Evolutionary conservation across 371 early-diverging fungal genomes (phyloP), one percentile per base, ranked within the genome.

Genomic region (Batkoa obscura): DNA sequence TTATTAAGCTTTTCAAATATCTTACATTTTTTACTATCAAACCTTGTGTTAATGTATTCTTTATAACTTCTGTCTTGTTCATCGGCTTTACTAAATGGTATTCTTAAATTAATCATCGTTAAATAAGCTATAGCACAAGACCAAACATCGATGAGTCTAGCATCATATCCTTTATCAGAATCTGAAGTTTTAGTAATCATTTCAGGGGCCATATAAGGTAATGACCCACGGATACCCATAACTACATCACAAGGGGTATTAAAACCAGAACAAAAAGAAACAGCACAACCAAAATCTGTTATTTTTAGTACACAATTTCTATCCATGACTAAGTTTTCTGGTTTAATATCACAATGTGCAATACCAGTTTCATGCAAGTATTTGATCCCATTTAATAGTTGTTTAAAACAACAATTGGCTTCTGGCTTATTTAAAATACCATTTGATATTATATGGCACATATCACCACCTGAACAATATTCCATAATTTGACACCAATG

Each of bases 401-500:
- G 45, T 15, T 45, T 45, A 15, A 45, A 45, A 5, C 12, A 6
- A 45, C 45, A 45, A 15, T 45, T 45, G 5, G n/a, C 43, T 45
- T 45, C 39, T 54, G 4, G 43, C 17, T 31, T n/a, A 10, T 13
- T 32, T 39, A 35, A 33, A 35, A 32, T 30, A 36, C 52, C 45
- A 62, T 62, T 23, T 50, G 49, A 51, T 63, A 60, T 13, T 64
- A 62, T 57, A 66, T 68, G 38, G 58, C 66, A 57, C 71, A 70
- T 54, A 56, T 59, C 32, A 70, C 68, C 66, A 63, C 58, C 62
- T 59, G 31, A 10, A 32, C 49, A 23, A 4, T 41, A 31, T 15
- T 23, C 35, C 32, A 41, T 58, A 43, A 2, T 38, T 17, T 54
- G 35, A 31, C 43, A 46, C 43, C 31, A 50, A 41, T 42, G 32